phyloP scores from a whole-genome alignment of 768 basidiomycete genomes.

The Boletus rubropictus region DNA sequence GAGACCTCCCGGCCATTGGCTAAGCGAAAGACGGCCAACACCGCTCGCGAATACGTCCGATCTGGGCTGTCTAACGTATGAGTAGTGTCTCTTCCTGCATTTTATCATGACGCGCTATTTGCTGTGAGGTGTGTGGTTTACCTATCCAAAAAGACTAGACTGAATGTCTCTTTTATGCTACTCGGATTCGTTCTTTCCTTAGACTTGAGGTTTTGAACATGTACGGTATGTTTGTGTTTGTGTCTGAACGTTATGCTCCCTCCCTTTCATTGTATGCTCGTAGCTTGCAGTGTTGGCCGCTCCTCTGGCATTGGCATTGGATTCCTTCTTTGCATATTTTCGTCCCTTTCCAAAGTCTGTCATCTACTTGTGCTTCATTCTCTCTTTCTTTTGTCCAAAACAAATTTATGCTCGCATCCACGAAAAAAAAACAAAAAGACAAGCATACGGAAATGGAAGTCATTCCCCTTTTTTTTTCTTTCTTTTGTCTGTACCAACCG shows the following conservation, averaged over 20 bases:
- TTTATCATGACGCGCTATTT: conserved; percentile 4
- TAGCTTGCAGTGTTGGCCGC: conserved; percentile 21
- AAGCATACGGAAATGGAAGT: conserved; percentile 15
- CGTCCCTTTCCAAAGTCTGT: background rate
- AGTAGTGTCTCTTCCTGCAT: conserved; percentile 10
- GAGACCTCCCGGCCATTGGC: conserved; percentile 36
- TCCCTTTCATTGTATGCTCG: conserved; percentile 25
- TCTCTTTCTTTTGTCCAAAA: background rate
- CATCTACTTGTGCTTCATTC: conserved; percentile 8
- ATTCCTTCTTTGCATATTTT: conserved; percentile 6
- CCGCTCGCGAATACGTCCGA: conserved; percentile 17
- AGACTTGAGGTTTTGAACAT: conserved; percentile 17
- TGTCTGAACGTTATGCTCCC: conserved; percentile 20
- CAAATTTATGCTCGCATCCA: conserved; percentile 17
- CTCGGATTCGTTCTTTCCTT: conserved; percentile 1
- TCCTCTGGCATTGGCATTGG: background rate
- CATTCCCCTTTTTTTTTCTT: background rate
- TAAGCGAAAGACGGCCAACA: conserved; percentile 27
- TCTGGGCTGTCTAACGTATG: conserved; percentile 29
- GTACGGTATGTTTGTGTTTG: conserved; percentile 25
- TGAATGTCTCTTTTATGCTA: conserved; percentile 19
- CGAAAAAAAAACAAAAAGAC: conserved; percentile 7
- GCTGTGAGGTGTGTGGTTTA: conserved; percentile 26
- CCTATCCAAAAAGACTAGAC: conserved; percentile 14
- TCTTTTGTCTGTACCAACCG: conserved; percentile 5